Percentiles rank a stretch among this genome's conserved stretches.
Conservation (phyloP, 75 land plant species). For the Gnetum montanum region DNA sequence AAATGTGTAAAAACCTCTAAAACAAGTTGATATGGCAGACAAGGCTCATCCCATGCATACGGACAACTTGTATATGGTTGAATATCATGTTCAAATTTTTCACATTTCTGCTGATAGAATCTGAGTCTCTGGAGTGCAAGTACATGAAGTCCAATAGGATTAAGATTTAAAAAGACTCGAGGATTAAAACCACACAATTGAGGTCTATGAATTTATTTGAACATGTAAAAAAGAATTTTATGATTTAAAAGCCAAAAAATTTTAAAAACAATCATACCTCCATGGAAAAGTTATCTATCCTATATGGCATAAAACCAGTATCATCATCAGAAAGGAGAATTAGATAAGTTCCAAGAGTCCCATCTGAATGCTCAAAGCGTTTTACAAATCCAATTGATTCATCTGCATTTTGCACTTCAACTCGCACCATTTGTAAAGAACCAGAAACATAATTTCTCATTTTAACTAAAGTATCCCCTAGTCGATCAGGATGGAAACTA, state of each 20-base stretch:
- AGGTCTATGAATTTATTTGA: too few relatives aligned
- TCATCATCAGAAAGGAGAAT: constrained; percentile 87
- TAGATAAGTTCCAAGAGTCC: constrained; percentile 55
- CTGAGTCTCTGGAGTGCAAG: constrained; percentile 81
- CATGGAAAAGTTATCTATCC: constrained; percentile 89
- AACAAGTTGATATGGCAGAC: constrained; percentile 73
- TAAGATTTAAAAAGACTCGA: too few relatives aligned
- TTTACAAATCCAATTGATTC: constrained; percentile 27
- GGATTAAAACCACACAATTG: too few relatives aligned
- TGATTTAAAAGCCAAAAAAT: background rate
- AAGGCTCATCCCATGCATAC: constrained; percentile 99
- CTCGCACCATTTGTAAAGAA: constrained; percentile 52
- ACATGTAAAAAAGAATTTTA: too few relatives aligned
- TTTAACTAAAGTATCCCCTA: constrained; percentile 91
- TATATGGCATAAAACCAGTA: constrained; percentile 94
- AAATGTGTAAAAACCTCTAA: constrained; percentile 86
- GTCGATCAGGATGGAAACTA: constrained; percentile 76
- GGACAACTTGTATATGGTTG: constrained; percentile 76
- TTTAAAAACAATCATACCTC: constrained; percentile 49
- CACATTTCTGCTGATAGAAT: constrained; percentile 81
- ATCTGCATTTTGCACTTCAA: constrained; percentile 80
- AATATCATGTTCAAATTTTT: constrained; percentile 63
- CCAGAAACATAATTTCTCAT: constrained; percentile 69
- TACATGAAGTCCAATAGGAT: too few relatives aligned
- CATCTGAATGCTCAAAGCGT: constrained; percentile 36